A percentile compares a stretch with the other conserved stretches of the same genome.
phyloP scores from a whole-genome alignment of 371 early-diverging fungal genomes.

The Apophysomyces ossiformis region DNA sequence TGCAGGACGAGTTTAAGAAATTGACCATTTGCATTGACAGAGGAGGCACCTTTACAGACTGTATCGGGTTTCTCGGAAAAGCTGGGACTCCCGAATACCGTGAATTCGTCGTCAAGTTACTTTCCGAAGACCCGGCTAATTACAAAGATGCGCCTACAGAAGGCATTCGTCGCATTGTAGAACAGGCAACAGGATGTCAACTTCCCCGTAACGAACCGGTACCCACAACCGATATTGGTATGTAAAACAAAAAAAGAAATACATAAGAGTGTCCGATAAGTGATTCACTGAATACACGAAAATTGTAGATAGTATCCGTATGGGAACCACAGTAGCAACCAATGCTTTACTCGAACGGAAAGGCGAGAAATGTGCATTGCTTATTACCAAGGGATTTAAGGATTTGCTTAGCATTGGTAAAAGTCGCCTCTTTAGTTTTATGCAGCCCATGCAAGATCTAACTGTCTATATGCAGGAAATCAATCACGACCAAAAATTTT shows the following conservation, averaged over 20 bases:
- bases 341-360: slow-evolving; percentile 92
- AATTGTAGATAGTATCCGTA: slow-evolving; percentile 78
- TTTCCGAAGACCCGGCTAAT: slow-evolving; percentile 91
- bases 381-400: slow-evolving; percentile 93
- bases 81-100: slow-evolving; percentile 56
- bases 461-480: slow-evolving; percentile 68
- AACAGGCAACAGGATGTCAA: slow-evolving; percentile 74
- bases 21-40: slow-evolving; percentile 81
- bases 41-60: slow-evolving; percentile 92
- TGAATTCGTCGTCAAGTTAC: slow-evolving; percentile 76
- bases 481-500: slow-evolving; percentile 95
- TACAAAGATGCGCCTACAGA: slow-evolving; percentile 95
- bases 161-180: slow-evolving; percentile 91
- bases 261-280: background rate
- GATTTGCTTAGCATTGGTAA: slow-evolving; percentile 70
- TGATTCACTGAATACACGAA: background rate
- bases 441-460: background rate
- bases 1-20: slow-evolving; percentile 4
- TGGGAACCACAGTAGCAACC: slow-evolving; percentile 98
- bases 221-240: slow-evolving; percentile 76
- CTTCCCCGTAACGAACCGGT: slow-evolving; percentile 75
- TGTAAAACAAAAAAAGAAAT: slow-evolving; percentile 1
- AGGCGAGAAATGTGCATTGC: slow-evolving; percentile 85
- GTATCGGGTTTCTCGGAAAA: slow-evolving; percentile 69
- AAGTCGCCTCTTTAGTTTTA: background rate